Evolutionary conservation across 805 yeast species (phyloP), one percentile per base, ranked within the genome.

Genomic region (Saturnispora halmiae): DNA sequence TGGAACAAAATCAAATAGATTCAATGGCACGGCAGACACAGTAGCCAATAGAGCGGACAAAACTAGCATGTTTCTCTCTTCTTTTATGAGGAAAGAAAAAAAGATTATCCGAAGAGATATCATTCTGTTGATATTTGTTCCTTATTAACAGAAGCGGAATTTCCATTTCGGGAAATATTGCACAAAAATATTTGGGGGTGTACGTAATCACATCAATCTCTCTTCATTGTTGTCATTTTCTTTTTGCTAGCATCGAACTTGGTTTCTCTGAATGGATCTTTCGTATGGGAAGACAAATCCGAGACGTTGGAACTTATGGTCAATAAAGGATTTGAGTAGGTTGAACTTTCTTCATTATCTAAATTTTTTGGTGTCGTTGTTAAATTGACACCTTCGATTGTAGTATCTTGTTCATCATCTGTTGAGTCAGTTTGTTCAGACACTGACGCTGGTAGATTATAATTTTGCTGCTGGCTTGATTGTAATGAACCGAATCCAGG

Each of bases 221-320:
- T 26, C 22, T 31, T 42, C 24, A 35, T 34, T 1, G 48, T 38
- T 3, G 41, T 42, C 48, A 45, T 45, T 16, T 34, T 40, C 32
- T 22, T 20, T 18, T 36, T 42, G 8, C 27, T 29, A 10, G 40
- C 38, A 31, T 45, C 46, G 21, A 36, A 45, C 14, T 25, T 43
- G 1, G 46, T 42, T 10, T 40, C 32, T 16, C 48, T 24, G 21
- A 46, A 46, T n/a, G 32, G 32, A 30, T 41, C 33, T 30, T 24
- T 26, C 11, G 27, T 9, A 26, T 14, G n/a, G n/a, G n/a, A n/a
- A n/a, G n/a, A n/a, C n/a, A n/a, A n/a, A n/a, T n/a, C n/a, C n/a
- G n/a, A n/a, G n/a, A n/a, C n/a, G n/a, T n/a, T n/a, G n/a, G n/a
- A n/a, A n/a, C n/a, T n/a, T n/a, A n/a, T 10, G 30, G 30, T 27